phyloP scores from a whole-genome alignment of 805 yeast genomes.

The Tetrapisispora namnaoensis region DNA sequence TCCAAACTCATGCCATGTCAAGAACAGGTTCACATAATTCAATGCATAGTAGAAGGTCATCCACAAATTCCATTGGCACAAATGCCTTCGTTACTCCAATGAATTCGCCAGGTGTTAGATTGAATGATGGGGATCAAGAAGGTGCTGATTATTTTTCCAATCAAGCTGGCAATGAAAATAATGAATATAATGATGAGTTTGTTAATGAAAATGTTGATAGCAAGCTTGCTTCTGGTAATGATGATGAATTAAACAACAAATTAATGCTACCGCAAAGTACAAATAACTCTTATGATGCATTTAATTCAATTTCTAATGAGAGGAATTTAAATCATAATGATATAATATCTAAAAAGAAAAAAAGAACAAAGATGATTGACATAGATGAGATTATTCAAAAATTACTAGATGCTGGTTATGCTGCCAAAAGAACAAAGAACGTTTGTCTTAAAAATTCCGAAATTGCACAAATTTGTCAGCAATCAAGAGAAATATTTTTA shows the following conservation, averaged over 20 bases:
- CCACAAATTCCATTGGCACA: slow-evolving; percentile 20
- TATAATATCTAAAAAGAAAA: slow-evolving; percentile 13
- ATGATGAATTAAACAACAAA: neutral
- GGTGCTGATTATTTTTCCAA: slow-evolving; percentile 15
- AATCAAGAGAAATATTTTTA: slow-evolving; percentile 80
- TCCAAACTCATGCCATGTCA: slow-evolving; percentile 6
- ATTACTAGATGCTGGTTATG: slow-evolving; percentile 88
- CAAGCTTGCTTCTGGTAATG: neutral
- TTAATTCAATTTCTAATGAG: neutral
- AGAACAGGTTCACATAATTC: slow-evolving; percentile 25
- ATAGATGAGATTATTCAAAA: slow-evolving; percentile 87
- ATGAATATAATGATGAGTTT: neutral
- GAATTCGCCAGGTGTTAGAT: slow-evolving; percentile 24
- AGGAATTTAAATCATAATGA: neutral
- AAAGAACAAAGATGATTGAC: slow-evolving; percentile 33
- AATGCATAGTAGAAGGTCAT: slow-evolving; percentile 25
- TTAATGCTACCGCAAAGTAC: neutral
- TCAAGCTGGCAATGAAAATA: neutral
- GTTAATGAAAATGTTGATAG: neutral
- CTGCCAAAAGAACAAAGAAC: slow-evolving; percentile 84
- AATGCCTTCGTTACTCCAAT: slow-evolving; percentile 27
- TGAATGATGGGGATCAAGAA: neutral
- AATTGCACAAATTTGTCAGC: slow-evolving; percentile 74
- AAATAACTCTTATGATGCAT: neutral
- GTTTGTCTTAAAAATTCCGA: slow-evolving; percentile 87